These are phyloP conservation scores for Acorus gramineus DNA, from an alignment of 106 monocot species.

Conservation along the genomic window DNA sequence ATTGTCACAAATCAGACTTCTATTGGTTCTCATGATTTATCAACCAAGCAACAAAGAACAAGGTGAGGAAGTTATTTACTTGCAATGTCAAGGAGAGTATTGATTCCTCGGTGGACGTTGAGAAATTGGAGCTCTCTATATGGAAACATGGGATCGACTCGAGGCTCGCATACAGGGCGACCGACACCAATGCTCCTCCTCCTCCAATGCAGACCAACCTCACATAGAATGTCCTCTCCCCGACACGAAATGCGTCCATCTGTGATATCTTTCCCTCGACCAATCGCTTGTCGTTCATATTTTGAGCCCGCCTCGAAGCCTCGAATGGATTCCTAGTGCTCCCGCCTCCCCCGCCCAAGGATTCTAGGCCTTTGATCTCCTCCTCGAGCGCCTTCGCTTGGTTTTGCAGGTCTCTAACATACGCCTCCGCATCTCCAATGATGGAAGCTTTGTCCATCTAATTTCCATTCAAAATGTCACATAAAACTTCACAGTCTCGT, in stretches of 20 bases:
- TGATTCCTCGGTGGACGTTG: slow-evolving; percentile 10
- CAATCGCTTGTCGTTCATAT: background rate
- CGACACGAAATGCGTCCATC: slow-evolving; percentile 27
- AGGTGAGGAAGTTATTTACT: slow-evolving; percentile 5
- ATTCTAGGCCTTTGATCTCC: slow-evolving; percentile 40
- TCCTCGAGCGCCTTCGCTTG: slow-evolving; percentile 25
- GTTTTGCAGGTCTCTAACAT: slow-evolving; percentile 33
- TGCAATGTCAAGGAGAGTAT: slow-evolving; percentile 22
- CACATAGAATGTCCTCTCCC: slow-evolving; percentile 29
- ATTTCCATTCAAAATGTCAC: background rate
- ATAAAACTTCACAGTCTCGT: background rate
- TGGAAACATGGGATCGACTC: slow-evolving; percentile 39
- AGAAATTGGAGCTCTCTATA: slow-evolving; percentile 39
- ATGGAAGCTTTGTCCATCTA: slow-evolving; percentile 92
- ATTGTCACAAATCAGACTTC: too few species aligned
- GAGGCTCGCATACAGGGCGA: slow-evolving; percentile 32
- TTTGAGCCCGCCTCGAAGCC: background rate
- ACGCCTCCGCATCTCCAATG: slow-evolving; percentile 53
- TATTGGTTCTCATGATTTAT: too few species aligned
- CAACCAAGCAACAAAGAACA: background rate
- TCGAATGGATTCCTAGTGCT: background rate
- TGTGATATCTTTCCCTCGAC: slow-evolving; percentile 17
- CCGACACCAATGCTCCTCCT: slow-evolving; percentile 12
- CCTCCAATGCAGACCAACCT: slow-evolving; percentile 37
- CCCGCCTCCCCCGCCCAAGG: slow-evolving; percentile 1